A percentile compares a stretch with the other conserved stretches of the same genome.
Conservation (phyloP, 257 asterid genomes). For the Petunia axillaris region DNA sequence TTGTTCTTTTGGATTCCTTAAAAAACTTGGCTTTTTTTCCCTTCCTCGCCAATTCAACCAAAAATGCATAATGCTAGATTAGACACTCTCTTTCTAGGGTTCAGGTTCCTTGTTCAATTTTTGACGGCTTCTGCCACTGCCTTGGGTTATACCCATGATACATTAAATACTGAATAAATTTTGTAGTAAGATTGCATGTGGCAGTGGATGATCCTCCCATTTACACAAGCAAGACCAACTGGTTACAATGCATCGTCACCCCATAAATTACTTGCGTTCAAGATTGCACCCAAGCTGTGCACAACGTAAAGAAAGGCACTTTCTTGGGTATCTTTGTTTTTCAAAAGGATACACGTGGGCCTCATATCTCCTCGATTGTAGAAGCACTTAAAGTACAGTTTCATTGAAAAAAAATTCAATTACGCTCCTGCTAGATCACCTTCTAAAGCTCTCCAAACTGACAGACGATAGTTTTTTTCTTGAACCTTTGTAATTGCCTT, state of each 20-base stretch:
- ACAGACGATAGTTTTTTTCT: neutral
- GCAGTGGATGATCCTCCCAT: neutral
- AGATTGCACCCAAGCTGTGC: neutral
- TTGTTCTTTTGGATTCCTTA: neutral
- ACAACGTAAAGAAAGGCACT: no score
- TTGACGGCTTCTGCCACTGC: neutral
- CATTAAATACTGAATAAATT: neutral
- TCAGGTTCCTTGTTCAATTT: slow-evolving; percentile 2
- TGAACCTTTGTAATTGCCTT: neutral
- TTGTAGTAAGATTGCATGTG: neutral
- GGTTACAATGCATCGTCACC: neutral
- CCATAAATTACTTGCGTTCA: neutral
- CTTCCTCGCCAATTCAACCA: neutral
- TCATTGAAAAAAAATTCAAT: no score
- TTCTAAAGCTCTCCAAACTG: no score
- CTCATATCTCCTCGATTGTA: no score
- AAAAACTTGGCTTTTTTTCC: neutral
- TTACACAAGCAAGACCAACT: neutral
- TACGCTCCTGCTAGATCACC: no score
- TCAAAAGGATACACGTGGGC: no score
- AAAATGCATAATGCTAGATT: neutral
- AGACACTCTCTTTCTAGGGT: neutral
- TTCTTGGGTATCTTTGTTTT: no score
- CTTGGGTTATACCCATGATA: neutral
- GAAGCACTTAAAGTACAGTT: no score